These are phyloP conservation scores for Dryas drummondii DNA, from an alignment of 306 rosid species.

Conservation along the genomic window DNA sequence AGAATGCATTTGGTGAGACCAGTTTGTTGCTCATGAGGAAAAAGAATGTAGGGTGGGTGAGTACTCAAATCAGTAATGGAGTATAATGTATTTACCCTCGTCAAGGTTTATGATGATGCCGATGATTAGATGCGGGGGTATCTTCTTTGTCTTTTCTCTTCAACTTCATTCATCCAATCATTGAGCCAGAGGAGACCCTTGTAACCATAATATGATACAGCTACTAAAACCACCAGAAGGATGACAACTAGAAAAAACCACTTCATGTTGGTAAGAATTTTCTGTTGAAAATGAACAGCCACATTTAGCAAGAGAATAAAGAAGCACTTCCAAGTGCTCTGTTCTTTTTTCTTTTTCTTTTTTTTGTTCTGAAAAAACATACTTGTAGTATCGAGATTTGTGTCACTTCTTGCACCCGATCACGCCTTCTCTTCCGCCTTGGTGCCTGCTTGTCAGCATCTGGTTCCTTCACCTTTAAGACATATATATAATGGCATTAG, in stretches of 20 bases:
- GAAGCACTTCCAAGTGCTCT: neutral
- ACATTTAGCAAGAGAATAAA: slow-evolving; percentile 24
- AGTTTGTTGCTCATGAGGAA: neutral
- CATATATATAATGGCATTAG: slow-evolving; percentile 13
- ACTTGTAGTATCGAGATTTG: slow-evolving; percentile 71
- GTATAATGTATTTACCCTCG: neutral
- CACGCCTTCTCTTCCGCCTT: slow-evolving; percentile 64
- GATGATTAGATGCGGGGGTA: slow-evolving; percentile 37
- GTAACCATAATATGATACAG: slow-evolving; percentile 52
- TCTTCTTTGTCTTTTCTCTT: slow-evolving; percentile 54
- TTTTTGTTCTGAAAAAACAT: slow-evolving; percentile 7
- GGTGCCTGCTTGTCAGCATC: slow-evolving; percentile 49
- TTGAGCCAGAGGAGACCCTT: slow-evolving; percentile 65
- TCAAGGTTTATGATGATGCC: neutral
- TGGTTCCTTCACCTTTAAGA: slow-evolving; percentile 59
- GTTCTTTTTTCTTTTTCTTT: no score
- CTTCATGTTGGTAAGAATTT: slow-evolving; percentile 45
- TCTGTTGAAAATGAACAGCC: slow-evolving; percentile 45
- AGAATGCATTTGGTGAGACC: neutral
- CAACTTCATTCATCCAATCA: slow-evolving; percentile 93
- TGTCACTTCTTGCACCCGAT: slow-evolving; percentile 41
- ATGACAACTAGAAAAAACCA: slow-evolving; percentile 43
- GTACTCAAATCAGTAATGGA: neutral
- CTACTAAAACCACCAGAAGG: slow-evolving; percentile 44
- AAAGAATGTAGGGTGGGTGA: neutral